Percentiles rank a stretch among this genome's conserved stretches.
Evolutionary conservation across 148 eudicot genomes (phyloP).

Genomic region (Rhododendron simsii): DNA sequence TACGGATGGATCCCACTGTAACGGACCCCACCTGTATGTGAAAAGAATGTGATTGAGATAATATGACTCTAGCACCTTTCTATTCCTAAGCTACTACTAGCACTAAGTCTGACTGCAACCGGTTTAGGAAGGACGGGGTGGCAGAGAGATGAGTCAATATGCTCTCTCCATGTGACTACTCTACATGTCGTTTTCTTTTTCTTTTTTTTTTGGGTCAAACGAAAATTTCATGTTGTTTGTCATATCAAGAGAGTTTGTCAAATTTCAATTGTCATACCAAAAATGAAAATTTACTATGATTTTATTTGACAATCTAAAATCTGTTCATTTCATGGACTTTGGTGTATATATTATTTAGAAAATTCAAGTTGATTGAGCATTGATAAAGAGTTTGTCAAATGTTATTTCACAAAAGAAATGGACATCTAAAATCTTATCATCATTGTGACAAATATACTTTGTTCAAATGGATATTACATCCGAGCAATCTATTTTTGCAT

Average conservation of each 20-base stretch:
- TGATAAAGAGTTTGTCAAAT: not conserved
- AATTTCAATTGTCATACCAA: not conserved
- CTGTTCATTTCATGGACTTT: not conserved
- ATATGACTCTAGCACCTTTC: too few relatives aligned
- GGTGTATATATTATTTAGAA: not conserved
- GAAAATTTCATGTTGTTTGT: too few relatives aligned
- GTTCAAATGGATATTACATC: not conserved
- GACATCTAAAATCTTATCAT: not conserved
- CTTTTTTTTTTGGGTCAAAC: too few relatives aligned
- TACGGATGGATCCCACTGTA: too few relatives aligned
- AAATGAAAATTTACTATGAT: not conserved
- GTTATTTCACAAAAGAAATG: not conserved
- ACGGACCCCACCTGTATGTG: too few relatives aligned
- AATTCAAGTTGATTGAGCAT: not conserved
- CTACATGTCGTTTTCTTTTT: not conserved
- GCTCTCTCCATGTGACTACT: not conserved
- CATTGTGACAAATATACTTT: too few relatives aligned
- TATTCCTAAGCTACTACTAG: not conserved
- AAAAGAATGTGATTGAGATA: too few relatives aligned
- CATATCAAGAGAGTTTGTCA: too few relatives aligned
- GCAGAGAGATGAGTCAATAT: not conserved
- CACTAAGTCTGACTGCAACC: not conserved
- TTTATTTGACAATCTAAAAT: not conserved
- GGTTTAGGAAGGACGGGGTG: not conserved
- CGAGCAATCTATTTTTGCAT: not conserved